These are phyloP conservation scores for Microcyclospora pomicola DNA, from an alignment of 2,329 filamentous ascomycete species.

Conservation along the genomic window DNA sequence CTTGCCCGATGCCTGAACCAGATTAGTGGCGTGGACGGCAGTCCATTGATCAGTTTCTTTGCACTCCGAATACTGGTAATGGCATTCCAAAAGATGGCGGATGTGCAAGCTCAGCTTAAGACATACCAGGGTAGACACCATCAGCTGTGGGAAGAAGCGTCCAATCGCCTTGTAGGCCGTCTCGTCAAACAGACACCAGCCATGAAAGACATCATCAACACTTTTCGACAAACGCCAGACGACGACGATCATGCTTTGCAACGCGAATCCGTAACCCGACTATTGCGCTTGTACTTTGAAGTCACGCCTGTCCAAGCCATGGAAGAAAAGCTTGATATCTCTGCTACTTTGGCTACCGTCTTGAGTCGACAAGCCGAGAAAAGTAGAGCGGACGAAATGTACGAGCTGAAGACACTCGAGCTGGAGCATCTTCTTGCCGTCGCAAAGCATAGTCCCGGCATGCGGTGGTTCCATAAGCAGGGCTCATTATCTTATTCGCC, in stretches of 20 bases:
- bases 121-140: constrained; percentile 30
- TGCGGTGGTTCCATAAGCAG: constrained; percentile 78
- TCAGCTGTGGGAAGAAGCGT: constrained; percentile 51
- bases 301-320: constrained; percentile 65
- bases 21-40: constrained; percentile 30
- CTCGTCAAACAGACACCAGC: constrained; percentile 68
- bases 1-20: constrained; percentile 66
- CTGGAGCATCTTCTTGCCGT: constrained; percentile 70
- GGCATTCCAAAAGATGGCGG: constrained; percentile 63
- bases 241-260: constrained; percentile 53
- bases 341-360: constrained; percentile 55
- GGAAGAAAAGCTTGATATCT: constrained; percentile 78
- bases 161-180: constrained; percentile 52
- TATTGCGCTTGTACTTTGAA: constrained; percentile 76
- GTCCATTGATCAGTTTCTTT: constrained; percentile 71
- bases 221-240: constrained; percentile 55
- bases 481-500: constrained; percentile 51
- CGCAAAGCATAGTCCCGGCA: constrained; percentile 64
- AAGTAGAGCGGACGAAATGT: constrained; percentile 11
- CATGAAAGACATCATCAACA: constrained; percentile 64
- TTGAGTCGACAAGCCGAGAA: constrained; percentile 34
- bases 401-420: constrained; percentile 57
- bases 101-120: constrained; percentile 48
- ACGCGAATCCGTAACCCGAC: constrained; percentile 61
- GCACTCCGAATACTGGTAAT: constrained; percentile 65